phyloP scores from a whole-genome alignment of 768 basidiomycete genomes.

The Kwoniella sp. region DNA sequence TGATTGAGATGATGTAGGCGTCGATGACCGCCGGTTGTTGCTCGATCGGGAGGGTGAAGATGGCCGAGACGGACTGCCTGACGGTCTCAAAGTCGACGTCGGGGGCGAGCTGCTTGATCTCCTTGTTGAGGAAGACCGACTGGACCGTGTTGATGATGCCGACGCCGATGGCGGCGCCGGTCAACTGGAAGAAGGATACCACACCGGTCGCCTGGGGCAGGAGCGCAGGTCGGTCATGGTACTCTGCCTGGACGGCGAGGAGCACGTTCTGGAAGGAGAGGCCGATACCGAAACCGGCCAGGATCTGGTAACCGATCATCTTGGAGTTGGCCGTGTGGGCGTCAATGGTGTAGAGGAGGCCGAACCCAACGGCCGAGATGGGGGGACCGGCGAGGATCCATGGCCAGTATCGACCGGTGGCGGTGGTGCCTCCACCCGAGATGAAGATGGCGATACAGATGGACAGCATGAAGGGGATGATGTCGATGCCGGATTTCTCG shows the following conservation, averaged over 20 bases:
- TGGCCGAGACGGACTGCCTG: slow-evolving; percentile 31
- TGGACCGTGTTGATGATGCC: slow-evolving; percentile 43
- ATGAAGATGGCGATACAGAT: slow-evolving; percentile 47
- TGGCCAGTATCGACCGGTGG: slow-evolving; percentile 48
- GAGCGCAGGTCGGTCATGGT: slow-evolving; percentile 17
- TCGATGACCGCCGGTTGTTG: slow-evolving; percentile 34
- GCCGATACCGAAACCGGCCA: slow-evolving; percentile 51
- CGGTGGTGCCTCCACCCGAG: slow-evolving; percentile 43
- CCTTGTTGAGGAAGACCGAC: slow-evolving; percentile 33
- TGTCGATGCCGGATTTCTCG: slow-evolving; percentile 52
- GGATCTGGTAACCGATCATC: slow-evolving; percentile 52
- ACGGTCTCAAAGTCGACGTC: slow-evolving; percentile 32
- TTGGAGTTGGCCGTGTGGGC: slow-evolving; percentile 38
- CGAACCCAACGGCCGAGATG: slow-evolving; percentile 49
- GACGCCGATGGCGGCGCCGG: slow-evolving; percentile 40
- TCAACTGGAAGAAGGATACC: slow-evolving; percentile 41
- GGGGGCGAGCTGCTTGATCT: slow-evolving; percentile 28
- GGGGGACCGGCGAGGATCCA: slow-evolving; percentile 48
- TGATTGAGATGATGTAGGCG: slow-evolving; percentile 41
- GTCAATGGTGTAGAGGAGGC: slow-evolving; percentile 51
- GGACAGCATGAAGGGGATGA: slow-evolving; percentile 51
- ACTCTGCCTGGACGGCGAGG: slow-evolving; percentile 42
- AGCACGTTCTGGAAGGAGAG: slow-evolving; percentile 44
- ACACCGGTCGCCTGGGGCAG: slow-evolving; percentile 45
- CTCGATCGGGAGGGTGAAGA: slow-evolving; percentile 23